These are phyloP conservation scores for Fusarium sp. DNA, from an alignment of 2,329 filamentous ascomycete species.

Conservation along the genomic window DNA sequence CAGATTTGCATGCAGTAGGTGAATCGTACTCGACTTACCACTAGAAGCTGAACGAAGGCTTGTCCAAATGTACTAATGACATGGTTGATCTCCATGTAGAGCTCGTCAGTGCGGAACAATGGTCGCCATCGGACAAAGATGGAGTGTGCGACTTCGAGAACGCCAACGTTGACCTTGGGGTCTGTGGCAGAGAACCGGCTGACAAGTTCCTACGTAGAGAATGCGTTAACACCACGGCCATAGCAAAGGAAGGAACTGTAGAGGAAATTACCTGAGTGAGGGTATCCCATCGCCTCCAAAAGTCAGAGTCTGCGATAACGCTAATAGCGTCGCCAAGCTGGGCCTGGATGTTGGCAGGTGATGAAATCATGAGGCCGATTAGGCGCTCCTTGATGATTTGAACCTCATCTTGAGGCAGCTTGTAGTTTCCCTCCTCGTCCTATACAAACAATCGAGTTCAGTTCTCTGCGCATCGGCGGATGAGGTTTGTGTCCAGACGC, in stretches of 20 bases:
- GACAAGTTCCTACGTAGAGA: conserved; percentile 76
- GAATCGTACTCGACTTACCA: conserved; percentile 58
- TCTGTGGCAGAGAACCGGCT: conserved; percentile 85
- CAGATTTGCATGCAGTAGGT: background rate
- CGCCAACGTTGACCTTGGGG: conserved; percentile 88
- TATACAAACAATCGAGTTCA: conserved; percentile 47
- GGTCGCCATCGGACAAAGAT: conserved; percentile 98
- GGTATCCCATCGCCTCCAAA: conserved; percentile 97
- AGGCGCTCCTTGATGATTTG: conserved; percentile 92
- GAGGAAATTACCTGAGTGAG: conserved; percentile 74
- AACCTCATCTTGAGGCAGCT: conserved; percentile 85
- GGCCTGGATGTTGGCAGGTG: conserved; percentile 86
- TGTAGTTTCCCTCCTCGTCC: conserved; percentile 95
- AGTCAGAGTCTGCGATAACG: conserved; percentile 97
- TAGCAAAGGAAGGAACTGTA: too few species aligned
- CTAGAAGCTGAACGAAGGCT: conserved; percentile 84
- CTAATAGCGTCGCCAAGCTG: conserved; percentile 97
- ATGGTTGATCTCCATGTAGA: conserved; percentile 97
- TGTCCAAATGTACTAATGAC: conserved; percentile 86
- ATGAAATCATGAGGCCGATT: conserved; percentile 95
- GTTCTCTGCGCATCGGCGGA: conserved; percentile 22
- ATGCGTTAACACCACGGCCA: conserved; percentile 10
- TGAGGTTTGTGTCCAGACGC: conserved; percentile 46
- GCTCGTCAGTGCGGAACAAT: conserved; percentile 89
- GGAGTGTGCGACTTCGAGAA: conserved; percentile 96